Evolutionary conservation across 129 eudicot species (phyloP), one percentile per base, ranked within the genome.

Genomic region (Flaveria ramosissima): DNA sequence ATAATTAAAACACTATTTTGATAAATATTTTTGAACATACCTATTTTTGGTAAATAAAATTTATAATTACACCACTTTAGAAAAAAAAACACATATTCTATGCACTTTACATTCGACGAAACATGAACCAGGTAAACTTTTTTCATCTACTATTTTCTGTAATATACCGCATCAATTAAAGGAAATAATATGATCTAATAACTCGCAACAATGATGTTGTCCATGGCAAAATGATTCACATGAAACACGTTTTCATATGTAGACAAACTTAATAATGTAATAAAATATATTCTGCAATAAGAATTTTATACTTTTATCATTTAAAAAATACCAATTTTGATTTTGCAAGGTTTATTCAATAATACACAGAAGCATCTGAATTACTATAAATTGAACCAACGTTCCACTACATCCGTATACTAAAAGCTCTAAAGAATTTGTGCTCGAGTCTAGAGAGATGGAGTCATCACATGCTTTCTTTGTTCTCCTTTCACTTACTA

Each of bases 381-480:
- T 53, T 7, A n/a, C 61, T 53, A 53, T 53, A 53, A 17, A 53
- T 17, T 6, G 61, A 53, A 53, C 23, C 61, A 17, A 6, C 23
- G 3, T 53, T 9, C 21, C 21, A 19, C 12, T 53, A 2, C 23
- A 53, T 17, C 12, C 24, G 19, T 53, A 53, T 17, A 53, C 61
- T 8, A 17, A 53, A 53, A 17, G 26, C 61, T 17, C 23, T n/a
- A 17, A 53, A 53, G 26, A 17, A 9, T n/a, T 53, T 53, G 8
- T 21, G 1, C 19, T 32, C 39, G 39, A 32, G 39, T 32, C 61
- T 53, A 7, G 24, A 53, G 0, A 53, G 60, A 53, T 53, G 61
- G 61, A 53, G 61, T 17, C 61, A 53, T 53, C 61, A 53, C 61
- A 17, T 53, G 61, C 61, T 53, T n/a, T 53, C 23, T 53, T 53